Conservation (phyloP, 2,329 filamentous ascomycete species). For the Raffaelea ambrosiae region DNA sequence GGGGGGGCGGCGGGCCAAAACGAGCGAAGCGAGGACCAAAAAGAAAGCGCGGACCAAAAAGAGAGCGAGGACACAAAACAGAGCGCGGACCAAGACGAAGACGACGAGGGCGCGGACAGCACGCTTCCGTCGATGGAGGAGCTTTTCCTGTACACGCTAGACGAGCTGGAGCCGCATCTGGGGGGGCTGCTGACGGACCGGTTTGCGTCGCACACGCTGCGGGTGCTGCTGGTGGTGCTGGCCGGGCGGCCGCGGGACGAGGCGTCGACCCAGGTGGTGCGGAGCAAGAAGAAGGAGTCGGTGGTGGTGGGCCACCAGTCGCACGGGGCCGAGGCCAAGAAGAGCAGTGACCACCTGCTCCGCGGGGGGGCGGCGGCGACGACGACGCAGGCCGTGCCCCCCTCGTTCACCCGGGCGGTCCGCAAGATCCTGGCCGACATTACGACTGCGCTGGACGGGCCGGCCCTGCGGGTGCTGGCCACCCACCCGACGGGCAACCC, state of each 20-base stretch:
- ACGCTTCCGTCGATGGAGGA: slow-evolving; percentile 66
- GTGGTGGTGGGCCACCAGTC: too few species aligned
- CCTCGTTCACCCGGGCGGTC: slow-evolving; percentile 67
- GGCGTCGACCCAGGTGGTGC: slow-evolving; percentile 63
- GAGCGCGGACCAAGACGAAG: slow-evolving; percentile 25
- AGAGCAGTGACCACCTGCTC: too few species aligned
- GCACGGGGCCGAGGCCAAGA: neutral
- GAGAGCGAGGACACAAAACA: slow-evolving; percentile 25
- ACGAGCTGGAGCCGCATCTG: slow-evolving; percentile 81
- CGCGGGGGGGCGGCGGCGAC: slow-evolving; percentile 38
- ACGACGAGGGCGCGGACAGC: slow-evolving; percentile 30
- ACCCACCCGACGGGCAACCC: slow-evolving; percentile 89
- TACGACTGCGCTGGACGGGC: slow-evolving; percentile 65
- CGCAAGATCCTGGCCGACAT: slow-evolving; percentile 77
- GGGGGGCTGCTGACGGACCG: slow-evolving; percentile 75
- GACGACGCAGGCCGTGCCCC: slow-evolving; percentile 65
- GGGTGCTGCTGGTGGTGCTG: slow-evolving; percentile 77
- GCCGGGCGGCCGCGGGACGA: slow-evolving; percentile 74
- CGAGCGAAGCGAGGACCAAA: too few species aligned
- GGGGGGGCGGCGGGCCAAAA: slow-evolving; percentile 32
- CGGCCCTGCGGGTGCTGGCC: slow-evolving; percentile 73
- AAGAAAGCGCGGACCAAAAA: slow-evolving; percentile 31
- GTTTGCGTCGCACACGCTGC: slow-evolving; percentile 85
- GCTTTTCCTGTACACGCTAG: slow-evolving; percentile 72
- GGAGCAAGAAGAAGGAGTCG: slow-evolving; percentile 89